phyloP scores from a whole-genome alignment of 805 yeast species.

The Peterozyma toletana region DNA sequence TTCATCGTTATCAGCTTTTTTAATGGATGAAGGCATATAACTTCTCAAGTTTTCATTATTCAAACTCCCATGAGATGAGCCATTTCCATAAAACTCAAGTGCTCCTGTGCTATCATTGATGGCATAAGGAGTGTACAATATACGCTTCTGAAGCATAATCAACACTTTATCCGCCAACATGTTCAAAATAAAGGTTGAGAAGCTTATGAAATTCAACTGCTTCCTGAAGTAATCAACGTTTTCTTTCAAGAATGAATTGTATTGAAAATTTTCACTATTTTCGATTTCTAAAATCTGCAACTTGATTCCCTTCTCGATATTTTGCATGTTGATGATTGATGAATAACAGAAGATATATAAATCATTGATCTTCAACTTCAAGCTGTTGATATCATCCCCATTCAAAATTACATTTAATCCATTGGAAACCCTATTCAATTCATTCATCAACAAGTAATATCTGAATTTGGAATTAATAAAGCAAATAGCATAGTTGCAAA shows the following conservation, averaged over 20 bases:
- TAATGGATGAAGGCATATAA: constrained; percentile 3
- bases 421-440: constrained; percentile 42
- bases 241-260: constrained; percentile 25
- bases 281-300: background rate
- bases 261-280: constrained; percentile 4
- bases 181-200: constrained; percentile 38
- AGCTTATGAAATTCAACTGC: constrained; percentile 37
- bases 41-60: background rate
- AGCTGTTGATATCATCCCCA: constrained; percentile 31
- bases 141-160: constrained; percentile 31
- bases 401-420: constrained; percentile 36
- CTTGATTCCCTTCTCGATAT: constrained; percentile 5
- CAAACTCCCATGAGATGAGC: background rate
- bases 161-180: constrained; percentile 50
- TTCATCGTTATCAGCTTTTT: constrained; percentile 3
- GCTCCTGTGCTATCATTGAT: too few species aligned
- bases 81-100: background rate
- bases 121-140: constrained; percentile 17
- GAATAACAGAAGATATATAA: constrained; percentile 42
- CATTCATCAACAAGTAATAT: constrained; percentile 42
- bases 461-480: constrained; percentile 16
- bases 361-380: constrained; percentile 42
- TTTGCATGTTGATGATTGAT: constrained; percentile 34
- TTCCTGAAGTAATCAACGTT: constrained; percentile 11
- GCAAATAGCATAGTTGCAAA: constrained; percentile 10